Conservation (phyloP, 2,329 filamentous ascomycete species). For the Aspergillus sp. region DNA sequence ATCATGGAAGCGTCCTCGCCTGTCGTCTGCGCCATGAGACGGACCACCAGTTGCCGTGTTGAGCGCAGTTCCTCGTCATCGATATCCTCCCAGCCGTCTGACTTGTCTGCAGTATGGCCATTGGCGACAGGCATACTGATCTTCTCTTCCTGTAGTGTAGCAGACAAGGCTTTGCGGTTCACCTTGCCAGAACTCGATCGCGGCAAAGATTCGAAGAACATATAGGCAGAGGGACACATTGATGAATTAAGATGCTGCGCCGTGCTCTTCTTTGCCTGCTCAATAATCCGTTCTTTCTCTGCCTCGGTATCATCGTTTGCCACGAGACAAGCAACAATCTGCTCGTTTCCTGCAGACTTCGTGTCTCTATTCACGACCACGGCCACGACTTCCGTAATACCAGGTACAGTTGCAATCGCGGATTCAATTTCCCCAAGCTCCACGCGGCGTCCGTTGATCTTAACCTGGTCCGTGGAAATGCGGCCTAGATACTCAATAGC, state of each 20-base stretch:
- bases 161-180: constrained; percentile 23
- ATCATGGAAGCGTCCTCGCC: constrained; percentile 16
- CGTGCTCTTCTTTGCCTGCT: constrained; percentile 14
- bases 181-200: constrained; percentile 28
- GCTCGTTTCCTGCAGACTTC: constrained; percentile 21
- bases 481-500: constrained; percentile 76
- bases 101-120: background rate
- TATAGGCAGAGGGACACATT: constrained; percentile 27
- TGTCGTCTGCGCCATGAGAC: constrained; percentile 17
- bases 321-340: constrained; percentile 28
- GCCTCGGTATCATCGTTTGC: constrained; percentile 6
- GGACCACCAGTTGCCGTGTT: constrained; percentile 16
- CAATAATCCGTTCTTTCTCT: constrained; percentile 14
- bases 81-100: constrained; percentile 7
- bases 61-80: constrained; percentile 3
- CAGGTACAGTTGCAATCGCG: constrained; percentile 20
- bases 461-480: constrained; percentile 76
- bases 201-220: constrained; percentile 22
- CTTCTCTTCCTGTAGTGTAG: constrained; percentile 8
- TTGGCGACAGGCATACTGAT: background rate
- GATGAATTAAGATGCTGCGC: constrained; percentile 20
- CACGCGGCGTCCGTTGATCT: constrained; percentile 78
- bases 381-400: constrained; percentile 24
- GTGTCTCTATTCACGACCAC: constrained; percentile 20
- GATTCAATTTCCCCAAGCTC: constrained; percentile 74